phyloP scores from a whole-genome alignment of 139 green algal genomes.

The Chlamydomonas sp. region DNA sequence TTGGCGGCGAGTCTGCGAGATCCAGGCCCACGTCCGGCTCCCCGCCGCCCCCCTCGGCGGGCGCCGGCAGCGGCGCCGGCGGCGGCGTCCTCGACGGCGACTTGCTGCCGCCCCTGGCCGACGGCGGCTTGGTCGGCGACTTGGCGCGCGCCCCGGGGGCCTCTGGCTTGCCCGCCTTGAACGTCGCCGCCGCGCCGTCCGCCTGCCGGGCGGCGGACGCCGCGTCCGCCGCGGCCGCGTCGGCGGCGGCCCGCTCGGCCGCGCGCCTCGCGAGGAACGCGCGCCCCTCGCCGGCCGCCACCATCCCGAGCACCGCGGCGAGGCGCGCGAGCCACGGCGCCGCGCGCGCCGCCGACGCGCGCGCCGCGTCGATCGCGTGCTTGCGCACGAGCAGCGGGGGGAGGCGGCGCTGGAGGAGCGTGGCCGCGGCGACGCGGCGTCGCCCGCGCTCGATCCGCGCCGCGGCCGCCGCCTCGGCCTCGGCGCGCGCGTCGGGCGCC shows the following conservation, averaged over 20 bases:
- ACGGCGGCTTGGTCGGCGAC: neutral
- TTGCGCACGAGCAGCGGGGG: conserved; percentile 33
- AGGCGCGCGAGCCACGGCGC: conserved; percentile 37
- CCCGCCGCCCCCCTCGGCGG: no score
- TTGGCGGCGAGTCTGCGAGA: neutral
- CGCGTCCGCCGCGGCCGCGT: conserved; percentile 3
- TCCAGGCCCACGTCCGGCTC: neutral
- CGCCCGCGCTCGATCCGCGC: conserved; percentile 1
- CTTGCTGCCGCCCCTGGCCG: no score
- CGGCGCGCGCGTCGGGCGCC: neutral
- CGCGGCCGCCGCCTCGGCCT: conserved; percentile 8
- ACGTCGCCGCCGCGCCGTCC: neutral
- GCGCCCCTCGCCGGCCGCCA: conserved; percentile 10
- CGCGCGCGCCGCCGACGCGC: conserved; percentile 23
- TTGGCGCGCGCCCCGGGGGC: neutral
- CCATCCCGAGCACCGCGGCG: conserved; percentile 26
- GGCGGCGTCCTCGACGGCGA: neutral
- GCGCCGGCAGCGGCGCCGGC: neutral
- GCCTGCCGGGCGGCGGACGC: no score
- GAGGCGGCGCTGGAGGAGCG: conserved; percentile 46
- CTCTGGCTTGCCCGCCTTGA: neutral
- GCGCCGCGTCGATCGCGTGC: conserved; percentile 1
- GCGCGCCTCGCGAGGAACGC: neutral
- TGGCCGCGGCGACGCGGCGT: conserved; percentile 24
- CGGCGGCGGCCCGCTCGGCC: neutral